These are phyloP conservation scores for Lipomyces kockii DNA, from an alignment of 805 yeast genomes.

Conservation along the genomic window DNA sequence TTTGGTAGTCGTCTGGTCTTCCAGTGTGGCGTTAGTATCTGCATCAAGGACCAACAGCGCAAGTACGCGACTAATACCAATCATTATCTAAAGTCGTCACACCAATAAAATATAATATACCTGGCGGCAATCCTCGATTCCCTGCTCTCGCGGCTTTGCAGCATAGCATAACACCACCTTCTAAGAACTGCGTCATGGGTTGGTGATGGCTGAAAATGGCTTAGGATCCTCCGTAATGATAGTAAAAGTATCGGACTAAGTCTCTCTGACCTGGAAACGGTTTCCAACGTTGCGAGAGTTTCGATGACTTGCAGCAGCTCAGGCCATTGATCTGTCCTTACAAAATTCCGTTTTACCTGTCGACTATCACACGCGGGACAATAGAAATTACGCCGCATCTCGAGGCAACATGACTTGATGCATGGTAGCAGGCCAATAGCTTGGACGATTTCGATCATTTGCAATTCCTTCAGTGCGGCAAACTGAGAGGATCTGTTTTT, in stretches of 20 bases:
- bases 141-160: slow-evolving; percentile 1
- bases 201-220: slow-evolving; percentile 7
- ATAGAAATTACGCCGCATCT: not conserved
- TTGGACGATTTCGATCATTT: slow-evolving; percentile 1
- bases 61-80: slow-evolving; percentile 11
- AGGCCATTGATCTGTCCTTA: slow-evolving; percentile 2
- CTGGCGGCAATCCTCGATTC: slow-evolving; percentile 18
- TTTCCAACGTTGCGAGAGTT: not conserved
- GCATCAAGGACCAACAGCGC: slow-evolving; percentile 10
- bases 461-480: not conserved
- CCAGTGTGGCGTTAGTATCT: not conserved
- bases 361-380: slow-evolving; percentile 6
- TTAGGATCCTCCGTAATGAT: slow-evolving; percentile 5
- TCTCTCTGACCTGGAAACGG: not conserved
- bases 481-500: not conserved
- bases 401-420: slow-evolving; percentile 2
- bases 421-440: slow-evolving; percentile 7
- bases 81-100: not conserved
- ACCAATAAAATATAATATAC: not conserved
- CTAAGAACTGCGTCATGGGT: slow-evolving; percentile 2
- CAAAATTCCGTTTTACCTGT: not conserved
- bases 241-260: not conserved
- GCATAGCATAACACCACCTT: slow-evolving; percentile 7
- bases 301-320: slow-evolving; percentile 2
- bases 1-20: slow-evolving; percentile 2